These are phyloP conservation scores for Alternaria angustiovoidea DNA, from an alignment of 2,329 filamentous ascomycete genomes.

Conservation along the genomic window DNA sequence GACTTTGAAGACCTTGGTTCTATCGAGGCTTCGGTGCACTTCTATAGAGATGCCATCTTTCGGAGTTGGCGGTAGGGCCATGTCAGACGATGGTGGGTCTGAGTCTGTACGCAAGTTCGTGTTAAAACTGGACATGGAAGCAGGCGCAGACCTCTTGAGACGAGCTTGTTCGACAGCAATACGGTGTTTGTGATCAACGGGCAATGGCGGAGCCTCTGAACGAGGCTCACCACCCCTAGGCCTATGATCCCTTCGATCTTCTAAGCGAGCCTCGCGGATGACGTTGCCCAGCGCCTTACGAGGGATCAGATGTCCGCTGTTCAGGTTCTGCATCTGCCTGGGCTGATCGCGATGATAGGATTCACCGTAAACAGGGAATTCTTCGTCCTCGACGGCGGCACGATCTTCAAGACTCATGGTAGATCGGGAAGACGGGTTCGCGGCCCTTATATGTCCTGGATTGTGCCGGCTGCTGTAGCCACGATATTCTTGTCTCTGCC, in stretches of 20 bases:
- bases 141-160: slow-evolving; percentile 29
- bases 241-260: slow-evolving; percentile 1
- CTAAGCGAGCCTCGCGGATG: not conserved
- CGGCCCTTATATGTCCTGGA: slow-evolving; percentile 31
- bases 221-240: slow-evolving; percentile 10
- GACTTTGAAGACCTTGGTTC: slow-evolving; percentile 37
- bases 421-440: slow-evolving; percentile 32
- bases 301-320: slow-evolving; percentile 21
- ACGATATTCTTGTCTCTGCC: slow-evolving; percentile 7
- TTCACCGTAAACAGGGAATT: not conserved
- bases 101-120: slow-evolving; percentile 48
- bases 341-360: not conserved
- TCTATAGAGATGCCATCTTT: slow-evolving; percentile 49
- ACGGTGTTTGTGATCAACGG: slow-evolving; percentile 30
- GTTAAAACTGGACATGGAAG: slow-evolving; percentile 42
- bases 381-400: not conserved
- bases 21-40: slow-evolving; percentile 32
- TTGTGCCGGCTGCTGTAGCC: slow-evolving; percentile 7
- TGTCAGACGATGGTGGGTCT: slow-evolving; percentile 55
- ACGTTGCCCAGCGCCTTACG: slow-evolving; percentile 2
- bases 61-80: slow-evolving; percentile 55
- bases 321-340: slow-evolving; percentile 15
- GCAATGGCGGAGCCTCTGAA: slow-evolving; percentile 34
- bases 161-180: slow-evolving; percentile 33
- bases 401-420: slow-evolving; percentile 31